Evolutionary conservation across 2,329 filamentous ascomycete genomes (phyloP).

Genomic region (Fusarium pilosicola): DNA sequence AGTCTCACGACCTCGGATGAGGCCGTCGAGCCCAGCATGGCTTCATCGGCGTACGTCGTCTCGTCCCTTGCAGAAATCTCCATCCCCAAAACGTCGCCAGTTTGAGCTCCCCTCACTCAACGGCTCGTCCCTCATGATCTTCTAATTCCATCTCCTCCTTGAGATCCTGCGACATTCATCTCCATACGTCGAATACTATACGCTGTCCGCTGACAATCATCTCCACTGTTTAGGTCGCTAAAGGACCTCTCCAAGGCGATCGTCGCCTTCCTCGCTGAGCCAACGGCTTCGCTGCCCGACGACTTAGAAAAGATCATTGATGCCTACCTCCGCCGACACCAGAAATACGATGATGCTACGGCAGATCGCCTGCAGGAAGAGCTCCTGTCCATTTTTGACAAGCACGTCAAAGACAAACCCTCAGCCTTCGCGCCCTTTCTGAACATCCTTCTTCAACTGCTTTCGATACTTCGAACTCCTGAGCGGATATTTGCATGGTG

Average conservation of each 20-base stretch:
- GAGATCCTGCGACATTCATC: conserved; percentile 15
- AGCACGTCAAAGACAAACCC: conserved; percentile 66
- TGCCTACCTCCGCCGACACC: conserved; percentile 74
- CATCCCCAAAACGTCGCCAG: conserved; percentile 7
- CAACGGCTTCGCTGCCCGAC: conserved; percentile 71
- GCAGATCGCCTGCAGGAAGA: conserved; percentile 81
- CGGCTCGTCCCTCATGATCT: conserved; percentile 24
- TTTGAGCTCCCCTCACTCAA: conserved; percentile 16
- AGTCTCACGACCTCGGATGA: conserved; percentile 41
- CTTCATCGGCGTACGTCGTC: conserved; percentile 46
- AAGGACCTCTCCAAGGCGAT: conserved; percentile 71
- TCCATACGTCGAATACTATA: conserved; percentile 11
- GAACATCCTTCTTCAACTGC: conserved; percentile 70
- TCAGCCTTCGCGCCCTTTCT: conserved; percentile 74
- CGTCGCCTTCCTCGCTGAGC: conserved; percentile 58
- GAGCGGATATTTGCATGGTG: conserved; percentile 77
- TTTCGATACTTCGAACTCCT: conserved; percentile 70
- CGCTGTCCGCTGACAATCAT: conserved; percentile 31
- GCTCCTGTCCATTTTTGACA: conserved; percentile 72
- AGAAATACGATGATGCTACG: conserved; percentile 72
- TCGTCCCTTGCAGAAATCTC: conserved; percentile 37
- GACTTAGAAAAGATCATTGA: conserved; percentile 71
- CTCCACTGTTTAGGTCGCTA: conserved; percentile 57
- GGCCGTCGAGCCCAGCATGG: conserved; percentile 42
- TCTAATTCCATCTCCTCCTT: conserved; percentile 27